Conservation (phyloP, 139 green algal species). For the Auxenochlorella pyrenoidosa region DNA sequence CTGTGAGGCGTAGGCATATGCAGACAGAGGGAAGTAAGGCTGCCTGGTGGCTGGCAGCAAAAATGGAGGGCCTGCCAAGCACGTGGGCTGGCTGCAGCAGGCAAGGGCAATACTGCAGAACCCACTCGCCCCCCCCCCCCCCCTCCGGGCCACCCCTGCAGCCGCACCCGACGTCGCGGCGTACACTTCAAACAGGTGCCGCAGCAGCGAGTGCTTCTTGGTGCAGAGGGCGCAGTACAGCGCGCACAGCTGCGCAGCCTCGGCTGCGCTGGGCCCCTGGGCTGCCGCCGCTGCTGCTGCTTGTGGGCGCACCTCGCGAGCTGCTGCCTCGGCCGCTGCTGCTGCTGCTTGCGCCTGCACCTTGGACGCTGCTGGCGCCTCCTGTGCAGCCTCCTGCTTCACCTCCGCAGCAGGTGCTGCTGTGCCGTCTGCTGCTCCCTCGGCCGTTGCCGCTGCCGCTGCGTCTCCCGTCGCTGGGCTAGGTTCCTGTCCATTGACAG, state of each 20-base stretch:
- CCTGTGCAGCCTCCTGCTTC: neutral
- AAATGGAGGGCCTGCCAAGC: neutral
- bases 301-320: neutral
- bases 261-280: conserved; percentile 28
- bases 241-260: conserved; percentile 52
- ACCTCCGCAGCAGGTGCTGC: neutral
- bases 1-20: neutral
- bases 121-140: neutral
- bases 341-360: neutral
- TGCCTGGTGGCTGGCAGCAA: neutral
- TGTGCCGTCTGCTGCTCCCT: neutral
- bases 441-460: neutral
- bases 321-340: too few species aligned
- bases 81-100: too few species aligned
- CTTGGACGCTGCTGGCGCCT: neutral
- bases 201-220: conserved; percentile 67
- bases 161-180: conserved; percentile 40
- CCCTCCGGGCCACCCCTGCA: neutral
- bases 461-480: neutral
- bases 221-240: conserved; percentile 77
- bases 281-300: neutral
- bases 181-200: conserved; percentile 59
- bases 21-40: neutral
- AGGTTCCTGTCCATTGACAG: neutral
- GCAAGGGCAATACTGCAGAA: neutral